These are phyloP conservation scores for Kluyveromyces sp. DNA, from an alignment of 1,139 yeast genomes.

Conservation along the genomic window DNA sequence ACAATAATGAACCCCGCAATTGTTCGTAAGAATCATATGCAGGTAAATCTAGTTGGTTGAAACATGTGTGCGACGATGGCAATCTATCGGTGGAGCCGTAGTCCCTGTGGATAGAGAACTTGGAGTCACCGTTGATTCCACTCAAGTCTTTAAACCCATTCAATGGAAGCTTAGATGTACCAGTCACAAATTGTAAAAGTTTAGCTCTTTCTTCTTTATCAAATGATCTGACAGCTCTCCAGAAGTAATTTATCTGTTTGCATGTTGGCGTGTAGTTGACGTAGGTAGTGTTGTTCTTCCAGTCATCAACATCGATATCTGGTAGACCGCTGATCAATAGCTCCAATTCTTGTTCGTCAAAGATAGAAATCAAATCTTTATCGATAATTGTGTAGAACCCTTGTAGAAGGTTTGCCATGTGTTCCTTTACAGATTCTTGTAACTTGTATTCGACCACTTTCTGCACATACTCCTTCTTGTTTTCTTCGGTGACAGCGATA, in stretches of 20 bases:
- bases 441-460: conserved; percentile 81
- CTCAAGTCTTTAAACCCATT: conserved; percentile 87
- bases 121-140: conserved; percentile 81
- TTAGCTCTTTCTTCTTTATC: conserved; percentile 93
- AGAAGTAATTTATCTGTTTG: conserved; percentile 90
- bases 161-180: conserved; percentile 93
- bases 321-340: conserved; percentile 90
- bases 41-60: conserved; percentile 90
- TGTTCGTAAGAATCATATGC: conserved; percentile 86
- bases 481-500: conserved; percentile 81
- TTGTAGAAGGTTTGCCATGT: conserved; percentile 73
- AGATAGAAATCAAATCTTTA: conserved; percentile 75
- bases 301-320: conserved; percentile 89
- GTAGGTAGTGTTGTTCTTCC: conserved; percentile 83
- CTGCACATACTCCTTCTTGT: conserved; percentile 83
- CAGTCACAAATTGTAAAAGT: conserved; percentile 90
- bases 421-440: conserved; percentile 77
- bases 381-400: conserved; percentile 93
- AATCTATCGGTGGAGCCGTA: conserved; percentile 79
- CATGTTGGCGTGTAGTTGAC: conserved; percentile 80
- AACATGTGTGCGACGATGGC: conserved; percentile 95
- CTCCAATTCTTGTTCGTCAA: conserved; percentile 94
- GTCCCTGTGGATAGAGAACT: conserved; percentile 85
- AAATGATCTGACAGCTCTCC: conserved; percentile 96
- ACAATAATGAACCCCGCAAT: conserved; percentile 66